phyloP scores from a whole-genome alignment of 345 rosid genomes.

The Gynandropsis gynandra region DNA sequence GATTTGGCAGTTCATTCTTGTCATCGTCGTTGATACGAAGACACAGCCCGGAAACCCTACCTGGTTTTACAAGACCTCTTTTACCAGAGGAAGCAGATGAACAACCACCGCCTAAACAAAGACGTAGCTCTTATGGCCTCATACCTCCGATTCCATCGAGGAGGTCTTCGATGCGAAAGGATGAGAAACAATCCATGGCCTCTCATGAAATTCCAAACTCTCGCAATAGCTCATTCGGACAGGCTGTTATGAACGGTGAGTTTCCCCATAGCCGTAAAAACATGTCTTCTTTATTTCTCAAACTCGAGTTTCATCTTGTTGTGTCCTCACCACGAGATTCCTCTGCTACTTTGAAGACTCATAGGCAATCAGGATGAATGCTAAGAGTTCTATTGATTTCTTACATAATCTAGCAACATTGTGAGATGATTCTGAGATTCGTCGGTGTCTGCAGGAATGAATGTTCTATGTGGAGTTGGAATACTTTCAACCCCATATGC shows the following conservation, averaged over 20 bases:
- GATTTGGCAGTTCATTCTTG: slow-evolving; percentile 59
- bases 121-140: slow-evolving; percentile 40
- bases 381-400: too few species aligned
- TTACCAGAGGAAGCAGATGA: slow-evolving; percentile 37
- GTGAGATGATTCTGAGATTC: too few species aligned
- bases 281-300: background rate
- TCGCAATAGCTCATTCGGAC: slow-evolving; percentile 62
- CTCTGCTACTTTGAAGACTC: background rate
- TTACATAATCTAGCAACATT: too few species aligned
- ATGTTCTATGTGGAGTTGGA: slow-evolving; percentile 96
- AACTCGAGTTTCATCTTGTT: too few species aligned
- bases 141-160: slow-evolving; percentile 43
- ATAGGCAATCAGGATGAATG: background rate
- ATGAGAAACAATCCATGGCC: slow-evolving; percentile 33
- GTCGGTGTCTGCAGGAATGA: slow-evolving; percentile 68
- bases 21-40: slow-evolving; percentile 54
- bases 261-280: slow-evolving; percentile 7
- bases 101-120: slow-evolving; percentile 24
- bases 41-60: slow-evolving; percentile 49
- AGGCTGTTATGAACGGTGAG: slow-evolving; percentile 80
- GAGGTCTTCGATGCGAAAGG: slow-evolving; percentile 29
- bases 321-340: too few species aligned
- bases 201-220: slow-evolving; percentile 51
- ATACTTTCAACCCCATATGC: slow-evolving; percentile 89
- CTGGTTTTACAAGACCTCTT: slow-evolving; percentile 44